Percentiles rank a stretch among this genome's conserved stretches.
Evolutionary conservation across 1,139 yeast genomes (phyloP).

Genomic region (Meyerozyma carpophila): DNA sequence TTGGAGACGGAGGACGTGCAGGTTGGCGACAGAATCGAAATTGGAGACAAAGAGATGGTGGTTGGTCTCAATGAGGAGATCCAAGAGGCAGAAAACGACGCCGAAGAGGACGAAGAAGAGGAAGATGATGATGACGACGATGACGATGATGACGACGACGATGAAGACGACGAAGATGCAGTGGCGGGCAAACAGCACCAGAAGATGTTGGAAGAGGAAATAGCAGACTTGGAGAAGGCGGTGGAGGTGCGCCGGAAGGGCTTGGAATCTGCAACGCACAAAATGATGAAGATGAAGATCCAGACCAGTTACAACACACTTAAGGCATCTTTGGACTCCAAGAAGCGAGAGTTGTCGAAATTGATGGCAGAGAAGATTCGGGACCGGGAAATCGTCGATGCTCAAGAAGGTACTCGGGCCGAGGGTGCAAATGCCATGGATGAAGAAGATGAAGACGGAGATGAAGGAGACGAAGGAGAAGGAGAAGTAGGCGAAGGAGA

Average conservation of each 20-base stretch:
- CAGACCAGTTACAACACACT: slow-evolving; percentile 75
- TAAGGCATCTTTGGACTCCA: slow-evolving; percentile 77
- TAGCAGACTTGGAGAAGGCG: slow-evolving; percentile 74
- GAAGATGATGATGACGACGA: slow-evolving; percentile 25
- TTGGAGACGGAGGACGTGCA: slow-evolving; percentile 17
- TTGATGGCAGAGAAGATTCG: slow-evolving; percentile 18
- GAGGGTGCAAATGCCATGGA: neutral
- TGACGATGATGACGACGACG: slow-evolving; percentile 24
- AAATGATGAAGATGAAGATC: slow-evolving; percentile 83
- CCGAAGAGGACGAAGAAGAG: slow-evolving; percentile 15
- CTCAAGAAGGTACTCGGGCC: neutral
- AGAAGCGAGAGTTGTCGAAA: slow-evolving; percentile 60
- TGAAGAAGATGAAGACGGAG: neutral
- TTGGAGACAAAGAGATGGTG: slow-evolving; percentile 1
- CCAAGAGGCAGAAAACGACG: slow-evolving; percentile 13
- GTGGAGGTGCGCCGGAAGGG: slow-evolving; percentile 73
- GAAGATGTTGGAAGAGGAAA: slow-evolving; percentile 78
- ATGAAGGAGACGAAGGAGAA: slow-evolving; percentile 1
- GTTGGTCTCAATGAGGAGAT: slow-evolving; percentile 8
- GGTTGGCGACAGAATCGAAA: slow-evolving; percentile 3
- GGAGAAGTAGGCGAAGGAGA: neutral
- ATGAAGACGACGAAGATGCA: slow-evolving; percentile 25
- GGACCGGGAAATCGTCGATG: neutral
- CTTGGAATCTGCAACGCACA: slow-evolving; percentile 74
- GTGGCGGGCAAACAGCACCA: slow-evolving; percentile 54